Evolutionary conservation across 2,329 filamentous ascomycete genomes (phyloP), one percentile per base, ranked within the genome.

Genomic region (Ophiostoma piceae): DNA sequence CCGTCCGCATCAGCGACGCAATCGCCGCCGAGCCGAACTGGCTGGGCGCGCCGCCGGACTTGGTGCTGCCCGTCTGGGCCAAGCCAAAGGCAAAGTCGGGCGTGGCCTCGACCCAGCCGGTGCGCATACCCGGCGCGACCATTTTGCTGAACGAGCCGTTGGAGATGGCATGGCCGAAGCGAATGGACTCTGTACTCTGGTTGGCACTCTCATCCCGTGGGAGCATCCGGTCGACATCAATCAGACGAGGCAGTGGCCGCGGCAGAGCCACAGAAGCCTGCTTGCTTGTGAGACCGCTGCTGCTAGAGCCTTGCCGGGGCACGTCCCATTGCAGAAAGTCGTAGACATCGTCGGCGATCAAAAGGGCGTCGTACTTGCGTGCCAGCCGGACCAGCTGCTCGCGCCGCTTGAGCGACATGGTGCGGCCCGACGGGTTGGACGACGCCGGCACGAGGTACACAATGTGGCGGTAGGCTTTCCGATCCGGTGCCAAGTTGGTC

Each of bases 121-220:
- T 94, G 14, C 94, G 84, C 67, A 91, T 79, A 0, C 94, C 95
- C 0, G 94, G 93, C 0, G 88, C 92, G 37, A 88, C 85, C 51
- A 98, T 88, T 78, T 99, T 99, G 77, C 88, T 92, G 78, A 98
- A 98, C 7, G 90, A 92, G 29, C 91, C 93, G 77, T 98, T 98
- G 75, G 90, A 94, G 47, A 94, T 82, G 11, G 88, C 85, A 77
- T 98, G 89, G 12, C 94, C 93, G 77, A 94, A 97, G 39, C 76
- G 74, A 35, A 43, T 26, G 22, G 9, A 47, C 0, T 73, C 84
- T 22, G 82, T 82, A 11, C 66, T 76, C 54, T 79, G 76, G 0
- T 74, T 43, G 12, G 67, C 73, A 47, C 80, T 76, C 54, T 79
- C 76, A 0, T 74, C 47, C 12, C 76, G 77, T 0, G 85, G 87